phyloP scores from a whole-genome alignment of 2,329 filamentous ascomycete species.

The Colletotrichum theobromicola region DNA sequence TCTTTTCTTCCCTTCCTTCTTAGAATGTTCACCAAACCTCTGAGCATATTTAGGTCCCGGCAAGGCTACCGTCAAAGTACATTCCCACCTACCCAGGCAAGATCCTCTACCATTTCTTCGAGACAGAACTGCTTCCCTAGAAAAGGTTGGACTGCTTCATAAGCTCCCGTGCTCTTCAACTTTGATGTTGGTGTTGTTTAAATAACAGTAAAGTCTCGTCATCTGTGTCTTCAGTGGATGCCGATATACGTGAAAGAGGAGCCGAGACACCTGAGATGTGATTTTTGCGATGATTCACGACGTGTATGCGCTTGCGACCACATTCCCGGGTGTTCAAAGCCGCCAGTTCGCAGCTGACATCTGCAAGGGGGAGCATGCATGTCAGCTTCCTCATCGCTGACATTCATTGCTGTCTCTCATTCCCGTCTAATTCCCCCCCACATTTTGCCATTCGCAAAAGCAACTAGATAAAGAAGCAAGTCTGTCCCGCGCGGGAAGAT shows the following conservation, averaged over 20 bases:
- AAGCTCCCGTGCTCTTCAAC: not conserved
- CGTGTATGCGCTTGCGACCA: not conserved
- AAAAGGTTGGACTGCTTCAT: accelerated
- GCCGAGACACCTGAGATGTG: not conserved
- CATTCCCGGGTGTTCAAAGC: not conserved
- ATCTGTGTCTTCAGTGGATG: not conserved
- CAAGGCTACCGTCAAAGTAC: accelerated
- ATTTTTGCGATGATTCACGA: not conserved
- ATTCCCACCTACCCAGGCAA: not conserved
- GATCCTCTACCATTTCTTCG: not conserved
- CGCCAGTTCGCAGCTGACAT: not conserved
- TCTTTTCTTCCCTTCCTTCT: too few relatives aligned
- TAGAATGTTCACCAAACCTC: accelerated
- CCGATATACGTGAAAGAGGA: not conserved
- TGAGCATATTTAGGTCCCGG: not conserved
- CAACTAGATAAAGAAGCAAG: not conserved
- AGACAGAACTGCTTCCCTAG: accelerated
- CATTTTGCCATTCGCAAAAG: not conserved
- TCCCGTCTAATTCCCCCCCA: not conserved
- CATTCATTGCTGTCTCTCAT: not conserved
- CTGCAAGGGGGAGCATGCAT: not conserved
- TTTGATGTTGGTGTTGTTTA: not conserved
- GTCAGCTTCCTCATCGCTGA: not conserved
- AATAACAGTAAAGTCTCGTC: accelerated
- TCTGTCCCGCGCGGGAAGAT: not conserved